Conservation (phyloP, 1,284 basidiomycete genomes). For the Takashimella koratensis region DNA sequence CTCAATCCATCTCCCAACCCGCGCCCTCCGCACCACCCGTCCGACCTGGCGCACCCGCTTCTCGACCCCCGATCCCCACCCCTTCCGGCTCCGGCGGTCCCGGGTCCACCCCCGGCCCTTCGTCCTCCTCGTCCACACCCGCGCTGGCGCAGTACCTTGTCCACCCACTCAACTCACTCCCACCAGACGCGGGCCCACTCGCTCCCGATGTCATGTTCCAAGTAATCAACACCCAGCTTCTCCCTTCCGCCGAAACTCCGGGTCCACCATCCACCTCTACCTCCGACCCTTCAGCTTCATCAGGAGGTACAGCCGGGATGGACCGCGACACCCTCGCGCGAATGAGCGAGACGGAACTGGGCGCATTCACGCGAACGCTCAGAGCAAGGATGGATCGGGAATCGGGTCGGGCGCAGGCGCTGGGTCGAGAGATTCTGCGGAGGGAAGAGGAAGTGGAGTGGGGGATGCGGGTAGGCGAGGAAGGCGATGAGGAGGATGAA, state of each 20-base stretch:
- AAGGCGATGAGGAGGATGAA: conserved; percentile 18
- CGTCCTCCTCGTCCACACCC: conserved; percentile 3
- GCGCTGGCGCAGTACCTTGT: conserved; percentile 26
- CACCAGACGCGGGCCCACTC: conserved; percentile 18
- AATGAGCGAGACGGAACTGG: conserved; percentile 13
- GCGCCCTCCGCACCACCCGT: conserved; percentile 4
- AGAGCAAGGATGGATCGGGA: conserved; percentile 18
- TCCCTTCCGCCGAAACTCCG: conserved; percentile 11
- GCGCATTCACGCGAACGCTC: conserved; percentile 11
- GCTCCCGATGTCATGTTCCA: conserved; percentile 37
- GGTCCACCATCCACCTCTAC: background rate
- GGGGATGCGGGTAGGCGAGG: conserved; percentile 27
- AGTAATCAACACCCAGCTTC: conserved; percentile 28
- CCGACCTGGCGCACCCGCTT: background rate
- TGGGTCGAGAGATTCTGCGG: conserved; percentile 25
- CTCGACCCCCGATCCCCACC: background rate
- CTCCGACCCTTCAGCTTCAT: background rate
- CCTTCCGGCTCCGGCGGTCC: background rate
- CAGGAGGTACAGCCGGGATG: background rate
- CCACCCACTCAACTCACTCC: conserved; percentile 37
- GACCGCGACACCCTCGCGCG: background rate
- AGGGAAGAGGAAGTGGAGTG: conserved; percentile 30
- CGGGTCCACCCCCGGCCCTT: background rate
- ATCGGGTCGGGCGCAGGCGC: conserved; percentile 14
- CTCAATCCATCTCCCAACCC: conserved; percentile 23